Conservation (phyloP, 306 rosid genomes). For the Cucumis sativus region DNA sequence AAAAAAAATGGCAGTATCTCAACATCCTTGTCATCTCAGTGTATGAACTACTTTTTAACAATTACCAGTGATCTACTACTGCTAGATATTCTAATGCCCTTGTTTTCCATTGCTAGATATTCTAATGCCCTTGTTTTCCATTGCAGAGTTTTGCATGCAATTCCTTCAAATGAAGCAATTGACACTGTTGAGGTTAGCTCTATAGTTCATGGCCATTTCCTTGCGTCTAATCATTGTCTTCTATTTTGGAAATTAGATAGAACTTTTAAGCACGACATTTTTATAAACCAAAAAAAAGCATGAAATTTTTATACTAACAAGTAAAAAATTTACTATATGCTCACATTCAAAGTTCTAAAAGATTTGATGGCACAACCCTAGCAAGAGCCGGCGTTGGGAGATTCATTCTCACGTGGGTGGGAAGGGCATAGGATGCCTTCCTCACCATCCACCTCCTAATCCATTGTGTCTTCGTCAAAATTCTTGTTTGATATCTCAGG, state of each 20-base stretch:
- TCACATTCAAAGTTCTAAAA: not conserved
- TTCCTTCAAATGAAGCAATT: slow-evolving; percentile 87
- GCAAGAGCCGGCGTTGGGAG: not conserved
- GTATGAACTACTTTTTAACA: not conserved
- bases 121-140: not conserved
- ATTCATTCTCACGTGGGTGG: not conserved
- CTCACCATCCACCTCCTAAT: not conserved
- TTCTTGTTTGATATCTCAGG: not conserved
- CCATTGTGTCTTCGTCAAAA: not conserved
- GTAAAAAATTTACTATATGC: not conserved
- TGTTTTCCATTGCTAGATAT: slow-evolving; percentile 13
- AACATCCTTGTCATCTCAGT: not conserved
- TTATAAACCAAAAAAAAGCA: not conserved
- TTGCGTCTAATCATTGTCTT: not conserved
- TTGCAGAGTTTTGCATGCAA: slow-evolving; percentile 78
- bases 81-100: slow-evolving; percentile 1
- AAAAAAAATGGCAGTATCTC: not conserved
- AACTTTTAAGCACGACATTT: not conserved
- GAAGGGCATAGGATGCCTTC: not conserved
- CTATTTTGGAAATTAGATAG: not conserved
- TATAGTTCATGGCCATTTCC: not conserved
- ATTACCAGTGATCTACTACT: not conserved
- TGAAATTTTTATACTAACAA: not conserved
- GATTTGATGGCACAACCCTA: not conserved
- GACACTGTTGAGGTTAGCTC: slow-evolving; percentile 88